Percentiles rank a stretch among this genome's conserved stretches.
phyloP scores from a whole-genome alignment of 495 filamentous ascomycete genomes.

The Penicillium diatomitis region DNA sequence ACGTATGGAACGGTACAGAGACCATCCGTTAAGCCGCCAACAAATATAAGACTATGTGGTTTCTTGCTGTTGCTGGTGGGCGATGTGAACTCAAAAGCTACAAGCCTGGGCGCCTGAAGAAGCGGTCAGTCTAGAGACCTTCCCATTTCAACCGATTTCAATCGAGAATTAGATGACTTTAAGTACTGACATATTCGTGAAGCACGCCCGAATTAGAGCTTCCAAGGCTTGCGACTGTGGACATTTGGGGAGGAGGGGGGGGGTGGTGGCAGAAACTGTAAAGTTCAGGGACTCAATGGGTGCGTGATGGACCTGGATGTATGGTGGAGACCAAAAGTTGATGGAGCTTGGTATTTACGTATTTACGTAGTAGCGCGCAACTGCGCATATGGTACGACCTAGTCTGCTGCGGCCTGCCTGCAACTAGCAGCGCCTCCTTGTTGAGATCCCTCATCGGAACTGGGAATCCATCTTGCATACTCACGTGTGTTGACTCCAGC shows the following conservation, averaged over 20 bases:
- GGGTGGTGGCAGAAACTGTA: not conserved
- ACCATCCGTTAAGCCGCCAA: constrained; percentile 78
- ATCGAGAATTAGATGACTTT: too few relatives aligned
- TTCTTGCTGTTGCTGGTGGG: constrained; percentile 19
- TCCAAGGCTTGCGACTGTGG: constrained; percentile 3
- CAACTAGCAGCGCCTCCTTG: too few relatives aligned
- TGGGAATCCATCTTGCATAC: too few relatives aligned
- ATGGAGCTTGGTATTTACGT: not conserved
- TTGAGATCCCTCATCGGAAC: too few relatives aligned
- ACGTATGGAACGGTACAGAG: constrained; percentile 60
- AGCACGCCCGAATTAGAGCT: constrained; percentile 24
- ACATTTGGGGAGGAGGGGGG: constrained; percentile 4
- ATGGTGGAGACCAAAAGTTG: constrained; percentile 2
- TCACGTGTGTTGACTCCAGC: too few relatives aligned
- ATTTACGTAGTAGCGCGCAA: too few relatives aligned
- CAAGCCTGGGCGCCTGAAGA: constrained; percentile 41
- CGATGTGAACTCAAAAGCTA: constrained; percentile 49
- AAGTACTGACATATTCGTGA: constrained; percentile 29
- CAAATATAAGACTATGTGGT: constrained; percentile 67
- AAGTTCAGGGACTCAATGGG: too few relatives aligned
- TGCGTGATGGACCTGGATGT: too few relatives aligned
- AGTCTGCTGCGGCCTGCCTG: too few relatives aligned
- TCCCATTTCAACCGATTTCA: too few relatives aligned
- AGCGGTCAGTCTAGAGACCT: constrained; percentile 2
- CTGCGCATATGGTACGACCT: too few relatives aligned